Evolutionary conservation across 1,284 basidiomycete species (phyloP).

Genomic region (Austroboletus olivaceoglutinosus): DNA sequence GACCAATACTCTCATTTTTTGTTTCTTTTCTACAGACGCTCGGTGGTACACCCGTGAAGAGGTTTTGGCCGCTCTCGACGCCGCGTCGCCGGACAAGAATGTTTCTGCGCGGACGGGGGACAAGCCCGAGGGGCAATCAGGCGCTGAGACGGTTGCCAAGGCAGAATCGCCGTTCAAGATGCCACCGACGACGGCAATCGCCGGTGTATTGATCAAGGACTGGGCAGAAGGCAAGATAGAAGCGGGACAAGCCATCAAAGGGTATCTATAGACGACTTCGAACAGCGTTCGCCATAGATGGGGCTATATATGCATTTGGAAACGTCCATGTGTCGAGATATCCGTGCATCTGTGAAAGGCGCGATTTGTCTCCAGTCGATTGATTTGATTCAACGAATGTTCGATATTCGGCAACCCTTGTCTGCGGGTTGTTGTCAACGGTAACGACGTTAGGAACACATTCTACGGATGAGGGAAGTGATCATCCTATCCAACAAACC

Average conservation of each 20-base stretch:
- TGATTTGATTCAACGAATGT: not conserved
- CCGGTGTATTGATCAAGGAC: slow-evolving; percentile 63
- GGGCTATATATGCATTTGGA: not conserved
- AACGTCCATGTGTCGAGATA: not conserved
- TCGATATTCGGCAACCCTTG: too few species aligned
- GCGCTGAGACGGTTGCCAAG: slow-evolving; percentile 13
- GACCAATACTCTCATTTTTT: not conserved
- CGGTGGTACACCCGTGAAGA: slow-evolving; percentile 83
- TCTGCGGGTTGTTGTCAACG: too few species aligned
- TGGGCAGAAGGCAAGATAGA: slow-evolving; percentile 56
- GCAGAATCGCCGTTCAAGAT: slow-evolving; percentile 57
- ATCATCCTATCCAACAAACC: too few species aligned
- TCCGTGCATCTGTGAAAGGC: not conserved
- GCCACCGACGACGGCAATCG: slow-evolving; percentile 69
- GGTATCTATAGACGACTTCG: slow-evolving; percentile 18
- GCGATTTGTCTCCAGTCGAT: not conserved
- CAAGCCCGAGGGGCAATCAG: slow-evolving; percentile 12
- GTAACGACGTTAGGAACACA: too few species aligned
- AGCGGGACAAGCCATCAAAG: slow-evolving; percentile 23
- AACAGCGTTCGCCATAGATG: not conserved
- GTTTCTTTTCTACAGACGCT: slow-evolving; percentile 59
- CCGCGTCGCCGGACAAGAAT: slow-evolving; percentile 36
- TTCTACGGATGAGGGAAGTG: too few species aligned
- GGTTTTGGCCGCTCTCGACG: slow-evolving; percentile 61
- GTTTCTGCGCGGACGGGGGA: slow-evolving; percentile 20